Conservation (phyloP, 306 rosid species). For the Begonia fuchsioides region DNA sequence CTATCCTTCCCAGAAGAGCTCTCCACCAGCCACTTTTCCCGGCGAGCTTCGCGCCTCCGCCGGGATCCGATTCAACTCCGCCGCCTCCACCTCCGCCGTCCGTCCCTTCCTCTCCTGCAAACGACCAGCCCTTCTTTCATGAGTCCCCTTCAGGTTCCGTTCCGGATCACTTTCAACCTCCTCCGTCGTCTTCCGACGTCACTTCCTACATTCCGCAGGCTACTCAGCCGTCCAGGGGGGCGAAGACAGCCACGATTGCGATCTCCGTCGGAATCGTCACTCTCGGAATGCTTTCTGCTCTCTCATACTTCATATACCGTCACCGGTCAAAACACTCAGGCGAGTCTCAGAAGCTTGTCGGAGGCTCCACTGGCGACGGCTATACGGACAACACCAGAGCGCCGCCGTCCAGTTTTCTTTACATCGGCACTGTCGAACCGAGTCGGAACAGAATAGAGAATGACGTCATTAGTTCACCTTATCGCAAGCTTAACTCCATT, state of each 20-base stretch:
- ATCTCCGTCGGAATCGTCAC: slow-evolving; percentile 82
- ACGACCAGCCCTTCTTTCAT: slow-evolving; percentile 58
- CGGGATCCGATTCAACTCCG: slow-evolving; percentile 19
- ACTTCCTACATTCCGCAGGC: slow-evolving; percentile 50
- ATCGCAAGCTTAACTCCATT: slow-evolving; percentile 51
- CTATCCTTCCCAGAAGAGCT: slow-evolving; percentile 27
- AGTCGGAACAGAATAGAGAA: slow-evolving; percentile 15
- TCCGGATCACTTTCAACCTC: slow-evolving; percentile 37
- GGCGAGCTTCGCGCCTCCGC: slow-evolving; percentile 47
- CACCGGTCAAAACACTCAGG: slow-evolving; percentile 58
- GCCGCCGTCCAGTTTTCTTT: slow-evolving; percentile 60
- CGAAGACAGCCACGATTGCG: slow-evolving; percentile 64
- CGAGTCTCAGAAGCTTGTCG: slow-evolving; percentile 57
- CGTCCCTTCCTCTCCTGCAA: slow-evolving; percentile 15
- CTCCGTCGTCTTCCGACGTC: slow-evolving; percentile 22
- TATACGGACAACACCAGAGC: slow-evolving; percentile 26
- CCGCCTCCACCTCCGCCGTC: slow-evolving; percentile 23
- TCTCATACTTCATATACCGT: slow-evolving; percentile 65
- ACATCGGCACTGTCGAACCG: slow-evolving; percentile 86
- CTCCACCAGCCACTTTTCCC: slow-evolving; percentile 84
- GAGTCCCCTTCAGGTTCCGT: slow-evolving; percentile 43
- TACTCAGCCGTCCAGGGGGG: slow-evolving; percentile 51
- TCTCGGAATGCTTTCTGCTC: slow-evolving; percentile 88
- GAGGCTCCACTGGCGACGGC: slow-evolving; percentile 15
- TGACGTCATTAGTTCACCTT: slow-evolving; percentile 43